Conservation (phyloP, 768 basidiomycete species). For the Boletus patriciae region DNA sequence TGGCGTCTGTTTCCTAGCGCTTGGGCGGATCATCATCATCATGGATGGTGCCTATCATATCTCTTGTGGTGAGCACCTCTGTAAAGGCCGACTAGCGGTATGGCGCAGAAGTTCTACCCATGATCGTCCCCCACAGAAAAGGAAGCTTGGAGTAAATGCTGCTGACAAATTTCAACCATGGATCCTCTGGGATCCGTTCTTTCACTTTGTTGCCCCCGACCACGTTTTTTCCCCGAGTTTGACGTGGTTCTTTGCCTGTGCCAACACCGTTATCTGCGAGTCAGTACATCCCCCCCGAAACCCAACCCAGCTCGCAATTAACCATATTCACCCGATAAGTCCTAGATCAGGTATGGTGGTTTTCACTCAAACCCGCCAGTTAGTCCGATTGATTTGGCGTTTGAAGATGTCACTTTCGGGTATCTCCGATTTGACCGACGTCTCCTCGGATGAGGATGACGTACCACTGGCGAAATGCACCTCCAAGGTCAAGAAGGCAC, state of each 20-base stretch:
- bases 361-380: not conserved
- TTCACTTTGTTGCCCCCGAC: not conserved
- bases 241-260: not conserved
- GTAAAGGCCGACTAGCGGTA: not conserved
- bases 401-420: conserved; percentile 39
- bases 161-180: conserved; percentile 14
- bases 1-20: conserved; percentile 18
- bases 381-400: not conserved
- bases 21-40: not conserved
- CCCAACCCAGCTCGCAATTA: not conserved
- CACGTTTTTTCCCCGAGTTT: not conserved
- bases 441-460: conserved; percentile 43
- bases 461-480: conserved; percentile 24
- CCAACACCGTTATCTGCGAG: not conserved
- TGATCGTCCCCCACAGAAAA: conserved; percentile 13
- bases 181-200: conserved; percentile 3
- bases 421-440: conserved; percentile 48
- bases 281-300: not conserved
- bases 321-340: not conserved
- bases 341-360: not conserved
- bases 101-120: too few relatives aligned
- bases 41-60: not conserved
- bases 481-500: conserved; percentile 23
- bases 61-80: not conserved
- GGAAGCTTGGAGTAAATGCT: conserved; percentile 17